A percentile compares a stretch with the other conserved stretches of the same genome.
Conservation (phyloP, 1,139 yeast species). For the Magnusiomyces magnusii region DNA sequence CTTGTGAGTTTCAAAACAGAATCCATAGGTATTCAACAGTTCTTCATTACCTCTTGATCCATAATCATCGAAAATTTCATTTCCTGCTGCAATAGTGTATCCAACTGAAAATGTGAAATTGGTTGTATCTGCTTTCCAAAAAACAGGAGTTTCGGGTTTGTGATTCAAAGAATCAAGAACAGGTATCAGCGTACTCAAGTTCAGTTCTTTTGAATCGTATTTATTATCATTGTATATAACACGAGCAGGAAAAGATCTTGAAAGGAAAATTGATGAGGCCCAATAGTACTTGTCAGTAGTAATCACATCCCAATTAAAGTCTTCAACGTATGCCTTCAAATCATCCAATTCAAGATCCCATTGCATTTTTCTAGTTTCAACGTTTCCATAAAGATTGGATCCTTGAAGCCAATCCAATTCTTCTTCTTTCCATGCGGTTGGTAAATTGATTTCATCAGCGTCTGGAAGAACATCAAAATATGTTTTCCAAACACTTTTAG, state of each 20-base stretch:
- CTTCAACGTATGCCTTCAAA: conserved; percentile 12
- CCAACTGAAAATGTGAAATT: conserved; percentile 22
- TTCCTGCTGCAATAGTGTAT: conserved; percentile 29
- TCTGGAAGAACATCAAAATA: conserved; percentile 12
- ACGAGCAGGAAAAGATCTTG: conserved; percentile 67
- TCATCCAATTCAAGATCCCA: conserved; percentile 31
- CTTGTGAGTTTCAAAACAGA: conserved; percentile 48
- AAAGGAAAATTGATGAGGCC: conserved; percentile 62
- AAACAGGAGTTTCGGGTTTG: conserved; percentile 50
- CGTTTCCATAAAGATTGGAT: conserved; percentile 44
- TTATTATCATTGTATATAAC: conserved; percentile 33
- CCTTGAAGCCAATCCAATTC: conserved; percentile 48
- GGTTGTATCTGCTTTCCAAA: conserved; percentile 44
- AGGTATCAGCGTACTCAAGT: conserved; percentile 67
- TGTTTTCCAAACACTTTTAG: not conserved
- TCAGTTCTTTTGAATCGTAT: conserved; percentile 32
- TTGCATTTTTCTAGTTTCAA: conserved; percentile 21
- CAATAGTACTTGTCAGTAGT: conserved; percentile 49
- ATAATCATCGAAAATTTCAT: conserved; percentile 66
- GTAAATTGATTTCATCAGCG: conserved; percentile 10
- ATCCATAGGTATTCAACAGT: conserved; percentile 53
- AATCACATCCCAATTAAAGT: conserved; percentile 3
- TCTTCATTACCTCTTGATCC: conserved; percentile 86
- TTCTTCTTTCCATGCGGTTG: conserved; percentile 26
- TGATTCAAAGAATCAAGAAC: conserved; percentile 75